Conservation (phyloP, 495 filamentous ascomycete genomes). For the Penicillium subrubescens region DNA sequence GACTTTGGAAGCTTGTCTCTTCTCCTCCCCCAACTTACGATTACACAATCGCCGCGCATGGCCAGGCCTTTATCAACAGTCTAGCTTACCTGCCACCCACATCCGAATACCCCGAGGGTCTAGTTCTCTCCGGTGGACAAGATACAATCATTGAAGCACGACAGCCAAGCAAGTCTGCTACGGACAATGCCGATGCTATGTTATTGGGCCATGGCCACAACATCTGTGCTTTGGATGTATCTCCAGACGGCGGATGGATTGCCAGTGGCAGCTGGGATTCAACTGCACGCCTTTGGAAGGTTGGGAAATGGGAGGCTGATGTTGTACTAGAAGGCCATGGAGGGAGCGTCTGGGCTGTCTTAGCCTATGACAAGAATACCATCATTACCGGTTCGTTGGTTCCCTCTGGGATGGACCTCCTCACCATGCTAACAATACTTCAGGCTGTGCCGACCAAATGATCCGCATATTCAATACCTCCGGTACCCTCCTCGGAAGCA, state of each 20-base stretch:
- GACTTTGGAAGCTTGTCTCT: conserved; percentile 75
- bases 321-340: conserved; percentile 73
- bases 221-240: conserved; percentile 82
- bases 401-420: neutral
- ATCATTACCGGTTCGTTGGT: conserved; percentile 70
- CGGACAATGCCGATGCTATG: conserved; percentile 80
- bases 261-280: conserved; percentile 97
- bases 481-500: conserved; percentile 64
- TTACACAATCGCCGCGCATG: conserved; percentile 71
- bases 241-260: conserved; percentile 66
- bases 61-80: conserved; percentile 80
- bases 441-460: conserved; percentile 80
- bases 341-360: conserved; percentile 85
- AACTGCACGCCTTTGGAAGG: conserved; percentile 75
- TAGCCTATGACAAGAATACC: conserved; percentile 77
- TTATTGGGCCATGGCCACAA: conserved; percentile 85
- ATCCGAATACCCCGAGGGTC: conserved; percentile 70
- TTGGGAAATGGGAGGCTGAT: conserved; percentile 75
- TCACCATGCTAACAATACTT: conserved; percentile 11
- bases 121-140: conserved; percentile 83
- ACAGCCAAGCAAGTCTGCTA: conserved; percentile 61
- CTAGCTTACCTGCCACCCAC: conserved; percentile 76
- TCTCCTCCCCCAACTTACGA: conserved; percentile 72
- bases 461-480: conserved; percentile 78
- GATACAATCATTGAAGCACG: conserved; percentile 93